phyloP scores from a whole-genome alignment of 352 stramenopile species.

The Pythium aristosporum region DNA sequence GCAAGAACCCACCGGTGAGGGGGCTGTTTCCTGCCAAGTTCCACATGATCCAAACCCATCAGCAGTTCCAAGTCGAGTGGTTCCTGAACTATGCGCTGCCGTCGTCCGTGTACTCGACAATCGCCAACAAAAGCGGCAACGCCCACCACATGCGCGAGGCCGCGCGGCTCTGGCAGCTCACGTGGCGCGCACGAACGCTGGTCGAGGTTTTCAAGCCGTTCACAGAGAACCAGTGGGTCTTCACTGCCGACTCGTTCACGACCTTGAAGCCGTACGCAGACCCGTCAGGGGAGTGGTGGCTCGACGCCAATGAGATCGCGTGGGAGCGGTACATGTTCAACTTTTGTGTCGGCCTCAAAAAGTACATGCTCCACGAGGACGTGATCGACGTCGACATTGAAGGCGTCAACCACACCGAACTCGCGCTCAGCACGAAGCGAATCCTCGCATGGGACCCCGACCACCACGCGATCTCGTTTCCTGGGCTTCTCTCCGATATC shows the following conservation, averaged over 20 bases:
- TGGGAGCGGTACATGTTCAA: conserved; percentile 88
- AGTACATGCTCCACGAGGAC: conserved; percentile 81
- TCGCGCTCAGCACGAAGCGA: conserved; percentile 74
- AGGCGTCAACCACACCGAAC: conserved; percentile 75
- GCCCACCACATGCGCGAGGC: conserved; percentile 66
- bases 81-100: conserved; percentile 77
- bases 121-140: conserved; percentile 66
- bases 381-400: conserved; percentile 83
- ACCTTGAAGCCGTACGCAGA: conserved; percentile 32
- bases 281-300: conserved; percentile 41
- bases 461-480: conserved; percentile 88
- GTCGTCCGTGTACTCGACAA: conserved; percentile 77
- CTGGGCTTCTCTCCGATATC: conserved; percentile 78
- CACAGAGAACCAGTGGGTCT: conserved; percentile 87
- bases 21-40: conserved; percentile 64
- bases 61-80: conserved; percentile 85
- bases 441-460: conserved; percentile 88
- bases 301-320: conserved; percentile 71
- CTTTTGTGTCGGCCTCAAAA: conserved; percentile 80
- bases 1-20: conserved; percentile 57
- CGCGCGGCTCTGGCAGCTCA: conserved; percentile 68
- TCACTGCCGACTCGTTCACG: conserved; percentile 50
- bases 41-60: conserved; percentile 74
- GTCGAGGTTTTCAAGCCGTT: conserved; percentile 87
- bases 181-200: conserved; percentile 68